Base-by-base conservation (phyloP, 2,329 filamentous ascomycete genomes). In the Cytospora leucostoma region DNA sequence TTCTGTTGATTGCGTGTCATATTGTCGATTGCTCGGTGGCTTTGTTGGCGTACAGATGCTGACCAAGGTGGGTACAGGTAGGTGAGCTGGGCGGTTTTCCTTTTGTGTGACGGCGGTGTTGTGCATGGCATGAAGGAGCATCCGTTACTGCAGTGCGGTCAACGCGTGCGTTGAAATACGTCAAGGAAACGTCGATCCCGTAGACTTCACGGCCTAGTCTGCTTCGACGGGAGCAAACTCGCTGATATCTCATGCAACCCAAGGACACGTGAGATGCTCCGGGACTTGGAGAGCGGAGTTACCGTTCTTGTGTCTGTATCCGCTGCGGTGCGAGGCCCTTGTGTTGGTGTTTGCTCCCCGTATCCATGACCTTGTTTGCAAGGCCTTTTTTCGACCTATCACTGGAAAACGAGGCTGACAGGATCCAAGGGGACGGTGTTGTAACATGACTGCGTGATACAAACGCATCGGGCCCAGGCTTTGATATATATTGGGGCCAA, bases 351-450 rank as follows among this genome's bases (percentile, higher is more conserved):
- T 27, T 44, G 3, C 55, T 27, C 15, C 17, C 34, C 37, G 27
- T 34, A 34, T 51, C 27, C 56, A 49, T 50, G n/a, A 19, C 49
- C n/a, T 57, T 40, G 59, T 56, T 59, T 61, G 63, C 51, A 61
- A 19, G 8, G 27, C 10, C 37, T 37, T 40, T 54, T 55, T 40
- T 54, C 47, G 38, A 55, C 58, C 58, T 61, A 61, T 61, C 58
- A 61, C 7, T 13, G 49, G 34, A 34, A 44, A 60, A 54, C 8
- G 58, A 61, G 58, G 58, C 58, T 51, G 17, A 19, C 49, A 34
- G 38, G 40, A 44, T 17, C 38, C 15, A 40, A 13, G 13, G 15
- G 6, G 4, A 21, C 7, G 44, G 51, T 49, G 19, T 13, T 49
- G 51, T 51, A 54, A 21, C n/a, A 47, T 47, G n/a, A 19, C n/a